Evolutionary conservation across 1,139 yeast species (phyloP).

Genomic region (Blastobotrys elegans): DNA sequence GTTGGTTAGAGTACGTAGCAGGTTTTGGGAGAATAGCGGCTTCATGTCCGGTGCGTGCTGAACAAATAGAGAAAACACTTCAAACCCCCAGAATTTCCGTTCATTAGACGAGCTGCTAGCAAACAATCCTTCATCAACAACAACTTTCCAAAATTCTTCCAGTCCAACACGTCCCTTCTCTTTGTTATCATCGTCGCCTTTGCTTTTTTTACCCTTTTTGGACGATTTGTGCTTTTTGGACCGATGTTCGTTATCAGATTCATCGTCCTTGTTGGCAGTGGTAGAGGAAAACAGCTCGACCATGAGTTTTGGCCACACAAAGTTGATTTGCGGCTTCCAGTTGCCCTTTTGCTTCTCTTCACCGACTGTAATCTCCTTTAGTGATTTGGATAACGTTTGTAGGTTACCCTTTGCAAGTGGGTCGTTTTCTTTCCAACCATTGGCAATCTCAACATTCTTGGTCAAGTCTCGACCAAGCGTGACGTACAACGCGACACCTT

Average conservation of each 20-base stretch:
- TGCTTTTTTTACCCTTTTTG: conserved; percentile 29
- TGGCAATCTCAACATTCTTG: conserved; percentile 29
- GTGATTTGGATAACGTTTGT: conserved; percentile 53
- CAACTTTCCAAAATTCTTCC: conserved; percentile 73
- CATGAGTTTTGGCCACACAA: conserved; percentile 73
- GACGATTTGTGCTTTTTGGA: conserved; percentile 24
- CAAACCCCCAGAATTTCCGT: conserved; percentile 83
- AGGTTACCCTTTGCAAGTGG: conserved; percentile 71
- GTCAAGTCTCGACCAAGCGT: conserved; percentile 34
- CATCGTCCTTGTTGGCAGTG: conserved; percentile 21
- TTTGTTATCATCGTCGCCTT: conserved; percentile 27
- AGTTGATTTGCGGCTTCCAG: conserved; percentile 78
- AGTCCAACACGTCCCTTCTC: conserved; percentile 30
- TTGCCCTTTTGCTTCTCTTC: conserved; percentile 29
- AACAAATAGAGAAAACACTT: conserved; percentile 55
- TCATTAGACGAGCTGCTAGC: conserved; percentile 75
- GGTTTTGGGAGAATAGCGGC: conserved; percentile 58
- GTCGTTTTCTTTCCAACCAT: conserved; percentile 63
- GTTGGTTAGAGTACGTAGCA: conserved; percentile 69
- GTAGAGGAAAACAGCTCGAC: conserved; percentile 36
- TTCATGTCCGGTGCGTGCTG: conserved; percentile 33
- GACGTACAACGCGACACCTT: conserved; percentile 73
- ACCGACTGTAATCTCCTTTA: conserved; percentile 52
- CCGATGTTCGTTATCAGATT: conserved; percentile 4
- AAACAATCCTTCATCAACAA: conserved; percentile 77